Evolutionary conservation across 1,284 basidiomycete genomes (phyloP).

Genomic region (Ceratorhiza oryzae-sativae): DNA sequence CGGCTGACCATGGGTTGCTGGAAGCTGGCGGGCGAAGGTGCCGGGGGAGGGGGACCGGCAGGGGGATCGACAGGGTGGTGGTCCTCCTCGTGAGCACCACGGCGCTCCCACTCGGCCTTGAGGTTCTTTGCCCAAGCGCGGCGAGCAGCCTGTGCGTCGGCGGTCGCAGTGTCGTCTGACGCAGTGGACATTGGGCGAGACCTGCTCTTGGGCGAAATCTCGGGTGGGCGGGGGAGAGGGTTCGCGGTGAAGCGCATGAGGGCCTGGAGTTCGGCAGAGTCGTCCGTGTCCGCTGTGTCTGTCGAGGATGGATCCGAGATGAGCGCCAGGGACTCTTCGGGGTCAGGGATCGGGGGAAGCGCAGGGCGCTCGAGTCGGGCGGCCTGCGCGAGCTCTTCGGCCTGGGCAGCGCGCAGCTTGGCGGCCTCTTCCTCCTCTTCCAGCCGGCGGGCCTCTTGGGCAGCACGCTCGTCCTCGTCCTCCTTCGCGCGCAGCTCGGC

Average conservation of each 20-base stretch:
- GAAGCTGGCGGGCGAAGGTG: neutral
- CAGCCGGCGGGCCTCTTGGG: neutral
- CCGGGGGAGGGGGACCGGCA: constrained; percentile 2
- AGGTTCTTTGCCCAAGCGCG: constrained; percentile 29
- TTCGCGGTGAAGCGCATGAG: neutral
- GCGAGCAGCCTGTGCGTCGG: constrained; percentile 24
- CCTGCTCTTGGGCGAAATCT: constrained; percentile 19
- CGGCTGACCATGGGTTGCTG: neutral
- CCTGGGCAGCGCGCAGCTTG: constrained; percentile 33
- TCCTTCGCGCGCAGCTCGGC: neutral
- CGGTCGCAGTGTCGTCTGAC: neutral
- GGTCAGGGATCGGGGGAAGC: constrained; percentile 31
- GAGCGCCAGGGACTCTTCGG: constrained; percentile 26
- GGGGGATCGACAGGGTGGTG: constrained; percentile 12
- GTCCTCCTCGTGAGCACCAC: constrained; percentile 29
- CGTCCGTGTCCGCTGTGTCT: neutral
- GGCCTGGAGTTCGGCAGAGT: constrained; percentile 15
- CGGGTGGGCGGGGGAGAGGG: constrained; percentile 19
- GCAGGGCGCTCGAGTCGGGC: constrained; percentile 31
- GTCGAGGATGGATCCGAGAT: constrained; percentile 22
- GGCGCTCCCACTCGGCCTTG: constrained; percentile 34
- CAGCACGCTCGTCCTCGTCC: constrained; percentile 28
- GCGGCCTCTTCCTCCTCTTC: constrained; percentile 31
- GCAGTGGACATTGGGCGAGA: constrained; percentile 2
- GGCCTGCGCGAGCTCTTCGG: constrained; percentile 34